Evolutionary conservation across 1,284 basidiomycete species (phyloP).

Genomic region (Neolentinus lepideus): DNA sequence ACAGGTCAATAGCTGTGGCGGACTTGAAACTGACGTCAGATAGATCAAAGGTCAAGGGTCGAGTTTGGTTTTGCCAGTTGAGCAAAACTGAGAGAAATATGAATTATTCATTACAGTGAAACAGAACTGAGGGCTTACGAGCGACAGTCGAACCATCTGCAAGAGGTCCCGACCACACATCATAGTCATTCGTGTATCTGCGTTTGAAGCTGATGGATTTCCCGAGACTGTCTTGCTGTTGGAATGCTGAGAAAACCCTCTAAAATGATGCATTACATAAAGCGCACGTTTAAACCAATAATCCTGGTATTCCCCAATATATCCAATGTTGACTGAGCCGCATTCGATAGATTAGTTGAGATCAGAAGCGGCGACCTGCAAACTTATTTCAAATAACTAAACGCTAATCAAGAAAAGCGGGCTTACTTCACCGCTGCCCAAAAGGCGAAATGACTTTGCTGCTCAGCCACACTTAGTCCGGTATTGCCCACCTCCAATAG

Average conservation of each 20-base stretch:
- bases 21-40: conserved; percentile 5
- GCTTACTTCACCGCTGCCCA: conserved; percentile 38
- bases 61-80: conserved; percentile 31
- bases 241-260: conserved; percentile 1
- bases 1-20: neutral
- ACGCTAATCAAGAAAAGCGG: neutral
- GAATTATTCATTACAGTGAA: neutral
- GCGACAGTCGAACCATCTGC: conserved; percentile 42
- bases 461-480: conserved; percentile 33
- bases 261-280: neutral
- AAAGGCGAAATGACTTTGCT: conserved; percentile 41
- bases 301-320: conserved; percentile 34
- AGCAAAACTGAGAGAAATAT: conserved; percentile 27
- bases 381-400: neutral
- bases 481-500: conserved; percentile 40
- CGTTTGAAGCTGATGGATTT: conserved; percentile 38
- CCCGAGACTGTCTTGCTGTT: conserved; percentile 41
- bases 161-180: conserved; percentile 42
- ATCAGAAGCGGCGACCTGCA: conserved; percentile 37
- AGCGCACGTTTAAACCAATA: conserved; percentile 35
- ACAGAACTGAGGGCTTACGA: conserved; percentile 20
- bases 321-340: conserved; percentile 24
- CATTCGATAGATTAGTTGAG: conserved; percentile 32
- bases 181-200: conserved; percentile 40
- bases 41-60: conserved; percentile 28